These are phyloP conservation scores for Alternaria arbusti DNA, from an alignment of 2,329 filamentous ascomycete genomes.

Conservation along the genomic window DNA sequence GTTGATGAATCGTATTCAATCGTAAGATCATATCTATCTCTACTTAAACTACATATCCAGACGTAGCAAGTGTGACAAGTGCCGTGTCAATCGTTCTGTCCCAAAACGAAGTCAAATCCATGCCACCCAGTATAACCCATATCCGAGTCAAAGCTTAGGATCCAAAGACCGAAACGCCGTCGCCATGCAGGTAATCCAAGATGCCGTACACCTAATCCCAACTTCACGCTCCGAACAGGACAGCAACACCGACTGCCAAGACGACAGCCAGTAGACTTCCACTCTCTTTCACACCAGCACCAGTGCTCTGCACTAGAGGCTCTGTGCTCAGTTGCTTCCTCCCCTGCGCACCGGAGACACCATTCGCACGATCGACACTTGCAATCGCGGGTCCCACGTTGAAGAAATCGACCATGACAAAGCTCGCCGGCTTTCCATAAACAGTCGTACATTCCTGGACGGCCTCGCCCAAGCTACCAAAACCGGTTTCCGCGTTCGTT, in stretches of 20 bases:
- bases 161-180: conserved; percentile 2
- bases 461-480: conserved; percentile 57
- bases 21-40: neutral
- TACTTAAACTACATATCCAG: neutral
- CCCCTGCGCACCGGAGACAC: conserved; percentile 48
- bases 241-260: conserved; percentile 37
- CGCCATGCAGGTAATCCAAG: conserved; percentile 11
- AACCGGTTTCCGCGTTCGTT: conserved; percentile 69
- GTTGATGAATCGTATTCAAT: neutral
- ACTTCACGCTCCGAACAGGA: conserved; percentile 32
- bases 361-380: conserved; percentile 75
- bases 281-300: conserved; percentile 20
- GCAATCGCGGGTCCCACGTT: conserved; percentile 73
- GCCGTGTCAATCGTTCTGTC: neutral
- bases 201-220: conserved; percentile 10
- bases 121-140: neutral
- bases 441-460: conserved; percentile 55
- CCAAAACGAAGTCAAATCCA: neutral
- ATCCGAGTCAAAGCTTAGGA: neutral
- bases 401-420: conserved; percentile 81
- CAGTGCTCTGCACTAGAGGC: conserved; percentile 20
- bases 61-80: neutral
- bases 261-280: conserved; percentile 39
- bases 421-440: conserved; percentile 72
- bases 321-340: conserved; percentile 32